Percentiles rank a stretch among this genome's conserved stretches.
Evolutionary conservation across 2,329 filamentous ascomycete species (phyloP).

Genomic region (Nemania sp.): DNA sequence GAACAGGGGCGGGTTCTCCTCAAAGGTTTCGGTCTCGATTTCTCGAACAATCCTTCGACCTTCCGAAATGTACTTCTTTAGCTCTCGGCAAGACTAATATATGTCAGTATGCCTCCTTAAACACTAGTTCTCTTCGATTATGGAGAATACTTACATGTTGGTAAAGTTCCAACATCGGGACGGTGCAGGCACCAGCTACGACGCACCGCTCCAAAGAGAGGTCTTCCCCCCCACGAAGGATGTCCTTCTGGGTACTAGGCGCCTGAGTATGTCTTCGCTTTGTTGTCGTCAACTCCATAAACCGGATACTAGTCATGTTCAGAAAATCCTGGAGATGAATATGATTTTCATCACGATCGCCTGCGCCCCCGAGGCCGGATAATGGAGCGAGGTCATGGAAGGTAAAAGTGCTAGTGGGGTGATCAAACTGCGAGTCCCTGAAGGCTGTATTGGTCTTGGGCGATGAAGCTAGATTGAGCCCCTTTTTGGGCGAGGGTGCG

Average conservation of each 20-base stretch:
- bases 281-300: conserved; percentile 98
- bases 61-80: conserved; percentile 97
- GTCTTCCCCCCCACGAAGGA: conserved; percentile 61
- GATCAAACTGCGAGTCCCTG: conserved; percentile 64
- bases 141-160: conserved; percentile 74
- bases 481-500: conserved; percentile 62
- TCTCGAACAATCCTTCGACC: conserved; percentile 89
- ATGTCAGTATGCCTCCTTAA: conserved; percentile 46
- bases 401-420: conserved; percentile 58
- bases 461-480: conserved; percentile 59
- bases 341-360: conserved; percentile 67
- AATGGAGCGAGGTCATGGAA: conserved; percentile 58
- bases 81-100: conserved; percentile 81
- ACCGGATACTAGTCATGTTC: conserved; percentile 94
- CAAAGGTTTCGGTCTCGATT: conserved; percentile 88
- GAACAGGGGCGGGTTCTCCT: conserved; percentile 92
- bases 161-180: conserved; percentile 93
- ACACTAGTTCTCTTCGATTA: conserved; percentile 3
- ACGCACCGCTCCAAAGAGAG: conserved; percentile 80
- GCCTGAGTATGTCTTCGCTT: conserved; percentile 88
- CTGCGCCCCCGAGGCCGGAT: conserved; percentile 57
- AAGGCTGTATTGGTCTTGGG: conserved; percentile 69
- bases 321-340: conserved; percentile 93
- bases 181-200: conserved; percentile 88
- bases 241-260: conserved; percentile 62